A percentile compares a stretch with the other conserved stretches of the same genome.
These are phyloP conservation scores for Barbarea vulgaris DNA, from an alignment of 345 rosid genomes.

Conservation along the genomic window DNA sequence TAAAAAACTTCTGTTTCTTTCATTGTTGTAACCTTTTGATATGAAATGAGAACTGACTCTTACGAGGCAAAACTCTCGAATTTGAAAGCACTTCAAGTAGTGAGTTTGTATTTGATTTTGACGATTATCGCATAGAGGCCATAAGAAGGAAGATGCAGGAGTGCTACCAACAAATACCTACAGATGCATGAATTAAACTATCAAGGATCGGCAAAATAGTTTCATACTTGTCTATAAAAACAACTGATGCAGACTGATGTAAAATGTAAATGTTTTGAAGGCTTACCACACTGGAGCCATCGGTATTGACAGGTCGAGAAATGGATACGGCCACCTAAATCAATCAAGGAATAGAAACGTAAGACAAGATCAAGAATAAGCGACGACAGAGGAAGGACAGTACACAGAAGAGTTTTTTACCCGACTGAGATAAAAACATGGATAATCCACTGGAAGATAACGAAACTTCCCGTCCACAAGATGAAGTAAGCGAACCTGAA, in stretches of 20 bases:
- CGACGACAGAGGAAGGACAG: background rate
- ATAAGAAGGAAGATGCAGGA: conserved; percentile 65
- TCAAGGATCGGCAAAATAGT: background rate
- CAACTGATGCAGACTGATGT: background rate
- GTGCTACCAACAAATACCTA: conserved; percentile 60
- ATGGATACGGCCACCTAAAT: conserved; percentile 79
- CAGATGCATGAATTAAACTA: conserved; percentile 8
- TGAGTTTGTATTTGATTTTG: conserved; percentile 44
- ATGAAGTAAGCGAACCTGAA: conserved; percentile 68
- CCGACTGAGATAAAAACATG: conserved; percentile 53
- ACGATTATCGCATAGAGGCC: conserved; percentile 49
- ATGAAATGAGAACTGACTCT: conserved; percentile 1
- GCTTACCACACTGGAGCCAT: conserved; percentile 68
- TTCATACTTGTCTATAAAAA: background rate
- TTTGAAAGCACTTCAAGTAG: background rate
- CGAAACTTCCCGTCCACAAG: conserved; percentile 59
- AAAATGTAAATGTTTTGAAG: conserved; percentile 17
- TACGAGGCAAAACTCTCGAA: conserved; percentile 4
- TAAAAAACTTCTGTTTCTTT: background rate
- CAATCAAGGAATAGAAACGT: background rate
- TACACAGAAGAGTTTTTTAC: conserved; percentile 34
- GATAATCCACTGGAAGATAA: conserved; percentile 62
- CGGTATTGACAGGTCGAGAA: conserved; percentile 56
- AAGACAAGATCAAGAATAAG: conserved; percentile 8
- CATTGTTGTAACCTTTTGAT: background rate